Conservation (phyloP, 768 basidiomycete species). For the Ramaria sp. region DNA sequence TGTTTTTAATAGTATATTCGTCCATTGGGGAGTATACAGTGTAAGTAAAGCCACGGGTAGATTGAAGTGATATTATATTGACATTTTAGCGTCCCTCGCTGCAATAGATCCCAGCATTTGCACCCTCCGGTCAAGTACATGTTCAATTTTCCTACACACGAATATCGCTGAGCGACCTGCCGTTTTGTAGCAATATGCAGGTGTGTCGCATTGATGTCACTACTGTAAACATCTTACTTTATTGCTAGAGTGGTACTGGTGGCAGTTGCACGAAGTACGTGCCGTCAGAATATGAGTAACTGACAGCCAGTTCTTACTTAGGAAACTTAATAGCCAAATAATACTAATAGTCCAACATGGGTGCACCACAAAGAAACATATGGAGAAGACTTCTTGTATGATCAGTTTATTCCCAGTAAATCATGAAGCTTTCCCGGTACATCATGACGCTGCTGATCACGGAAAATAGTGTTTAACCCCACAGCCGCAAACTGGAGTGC, state of each 20-base stretch:
- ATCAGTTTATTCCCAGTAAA: slow-evolving; percentile 40
- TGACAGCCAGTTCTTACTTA: slow-evolving; percentile 27
- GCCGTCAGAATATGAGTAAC: too few relatives aligned
- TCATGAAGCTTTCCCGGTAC: not conserved
- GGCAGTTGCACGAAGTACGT: slow-evolving; percentile 25
- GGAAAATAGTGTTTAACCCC: slow-evolving; percentile 22
- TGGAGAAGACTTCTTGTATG: slow-evolving; percentile 42
- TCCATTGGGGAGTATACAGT: slow-evolving; percentile 5
- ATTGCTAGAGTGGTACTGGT: slow-evolving; percentile 41
- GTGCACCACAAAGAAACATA: slow-evolving; percentile 39
- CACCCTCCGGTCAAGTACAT: slow-evolving; percentile 9
- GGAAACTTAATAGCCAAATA: slow-evolving; percentile 22
- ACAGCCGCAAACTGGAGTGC: slow-evolving; percentile 44
- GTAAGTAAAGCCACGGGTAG: slow-evolving; percentile 24
- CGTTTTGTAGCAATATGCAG: slow-evolving; percentile 21
- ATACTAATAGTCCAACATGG: slow-evolving; percentile 32
- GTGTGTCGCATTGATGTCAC: not conserved
- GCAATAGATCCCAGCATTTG: slow-evolving; percentile 14
- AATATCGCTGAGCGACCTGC: slow-evolving; percentile 23
- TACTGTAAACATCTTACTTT: too few relatives aligned
- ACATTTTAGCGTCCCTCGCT: not conserved
- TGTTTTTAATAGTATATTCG: not conserved
- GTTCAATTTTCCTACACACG: not conserved
- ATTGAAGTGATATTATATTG: too few relatives aligned
- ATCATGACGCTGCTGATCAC: not conserved